Evolutionary conservation across 139 green algal genomes (phyloP), one percentile per base, ranked within the genome.

Genomic region (Picochlorum sp.): DNA sequence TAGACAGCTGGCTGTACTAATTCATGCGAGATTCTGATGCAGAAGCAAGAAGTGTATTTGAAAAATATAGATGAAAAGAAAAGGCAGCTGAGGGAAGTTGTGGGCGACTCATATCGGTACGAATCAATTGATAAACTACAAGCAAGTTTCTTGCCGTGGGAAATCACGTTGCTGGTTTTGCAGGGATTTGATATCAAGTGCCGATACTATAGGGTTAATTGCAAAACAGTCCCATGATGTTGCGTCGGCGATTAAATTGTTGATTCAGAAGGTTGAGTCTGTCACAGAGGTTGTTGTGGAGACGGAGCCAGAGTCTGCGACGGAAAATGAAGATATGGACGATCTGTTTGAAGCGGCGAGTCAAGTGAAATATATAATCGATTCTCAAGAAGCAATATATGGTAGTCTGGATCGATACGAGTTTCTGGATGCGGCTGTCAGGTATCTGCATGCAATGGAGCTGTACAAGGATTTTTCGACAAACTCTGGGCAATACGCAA

Each of bases 321-420:
- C 13, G 10, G n/a, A 47, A n/a, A n/a, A 47, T 20, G 39, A 47
- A 24, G 39, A 47, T 8, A n/a, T 68, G 30, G 64, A 76, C 41
- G 57, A 39, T 18, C 73, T 90, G 4, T 81, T 82, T 57, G 82
- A 75, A 18, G 43, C 96, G 40, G 87, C 88, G 33, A 79, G 72
- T 51, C 78, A 92, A 12, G 72, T 97, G 25, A 96, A 95, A 56
- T 98, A 90, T 72, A 58, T 98, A 12, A 65, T 98, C 40, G 91
- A 98, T 70, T 95, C 91, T 0, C 89, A 90, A 1, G 91, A 98
- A 76, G 75, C 89, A 25, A 89, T 98, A n/a, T 98, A 89, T 83
- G 88, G 89, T 22, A 88, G 65, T 69, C 68, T 98, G 61, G 91
- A 98, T 40, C 57, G 71, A 1, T 7, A 62, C 8, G 75, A 89